phyloP scores from a whole-genome alignment of 1,139 yeast species.

The Zygosaccharomyces sapae region DNA sequence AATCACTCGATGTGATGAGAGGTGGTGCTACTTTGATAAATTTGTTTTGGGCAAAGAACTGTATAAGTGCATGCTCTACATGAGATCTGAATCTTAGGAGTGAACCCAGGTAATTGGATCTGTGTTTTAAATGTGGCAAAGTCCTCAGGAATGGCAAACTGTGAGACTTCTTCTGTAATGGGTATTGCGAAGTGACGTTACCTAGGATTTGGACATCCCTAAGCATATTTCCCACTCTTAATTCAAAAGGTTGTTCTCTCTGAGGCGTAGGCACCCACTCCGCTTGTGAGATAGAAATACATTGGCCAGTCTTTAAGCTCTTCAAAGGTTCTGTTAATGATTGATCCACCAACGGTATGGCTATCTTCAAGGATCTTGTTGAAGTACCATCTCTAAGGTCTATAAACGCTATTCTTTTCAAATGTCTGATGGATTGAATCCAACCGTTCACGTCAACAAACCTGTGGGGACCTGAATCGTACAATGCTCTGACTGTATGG shows the following conservation, averaged over 20 bases:
- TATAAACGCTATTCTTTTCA: conserved; percentile 74
- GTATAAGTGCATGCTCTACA: conserved; percentile 51
- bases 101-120: conserved; percentile 61
- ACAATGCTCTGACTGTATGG: conserved; percentile 3
- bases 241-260: conserved; percentile 44
- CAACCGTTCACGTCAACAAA: conserved; percentile 50
- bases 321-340: conserved; percentile 21
- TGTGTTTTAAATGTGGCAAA: conserved; percentile 74
- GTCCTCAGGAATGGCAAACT: conserved; percentile 62
- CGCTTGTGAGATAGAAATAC: conserved; percentile 35
- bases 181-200: conserved; percentile 58
- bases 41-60: conserved; percentile 50
- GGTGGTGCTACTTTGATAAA: conserved; percentile 84
- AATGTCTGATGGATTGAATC: conserved; percentile 63
- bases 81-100: conserved; percentile 68
- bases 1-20: conserved; percentile 78
- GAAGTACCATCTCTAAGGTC: conserved; percentile 77
- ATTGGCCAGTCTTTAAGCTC: conserved; percentile 41
- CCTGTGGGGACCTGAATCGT: neutral
- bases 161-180: conserved; percentile 77
- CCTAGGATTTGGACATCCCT: conserved; percentile 46
- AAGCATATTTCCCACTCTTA: conserved; percentile 37
- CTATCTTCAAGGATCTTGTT: conserved; percentile 53
- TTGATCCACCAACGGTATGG: conserved; percentile 42
- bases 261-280: conserved; percentile 30